Percentiles rank a stretch among this genome's conserved stretches.
Conservation (phyloP, 2,329 filamentous ascomycete species). For the Penicillium sp. region DNA sequence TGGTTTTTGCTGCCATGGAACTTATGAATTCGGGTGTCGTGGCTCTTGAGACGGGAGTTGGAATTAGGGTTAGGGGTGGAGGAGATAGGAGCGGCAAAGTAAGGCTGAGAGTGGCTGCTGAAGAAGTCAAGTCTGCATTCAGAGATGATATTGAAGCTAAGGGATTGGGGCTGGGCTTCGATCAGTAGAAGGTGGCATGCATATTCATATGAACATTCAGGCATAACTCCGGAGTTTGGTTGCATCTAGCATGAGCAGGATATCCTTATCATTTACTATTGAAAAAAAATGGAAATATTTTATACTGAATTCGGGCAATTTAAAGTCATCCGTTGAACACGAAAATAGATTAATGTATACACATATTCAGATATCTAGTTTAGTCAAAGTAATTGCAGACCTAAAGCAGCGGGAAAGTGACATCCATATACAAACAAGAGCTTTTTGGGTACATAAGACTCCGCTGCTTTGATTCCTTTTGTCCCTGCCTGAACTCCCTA, state of each 20-base stretch:
- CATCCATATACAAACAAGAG: neutral
- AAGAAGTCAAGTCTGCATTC: slow-evolving; percentile 84
- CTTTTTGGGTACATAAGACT: neutral
- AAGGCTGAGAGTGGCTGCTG: slow-evolving; percentile 78
- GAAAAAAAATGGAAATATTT: too few relatives aligned
- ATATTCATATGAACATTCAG: neutral
- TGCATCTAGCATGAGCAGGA: neutral
- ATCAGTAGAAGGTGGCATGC: slow-evolving; percentile 20
- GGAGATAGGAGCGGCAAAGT: slow-evolving; percentile 86
- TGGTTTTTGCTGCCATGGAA: slow-evolving; percentile 73
- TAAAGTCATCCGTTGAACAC: neutral
- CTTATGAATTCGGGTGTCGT: slow-evolving; percentile 84
- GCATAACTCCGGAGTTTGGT: neutral
- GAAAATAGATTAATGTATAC: neutral
- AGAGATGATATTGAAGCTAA: slow-evolving; percentile 84
- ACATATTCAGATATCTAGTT: neutral
- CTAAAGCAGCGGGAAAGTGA: neutral
- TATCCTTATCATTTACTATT: too few relatives aligned
- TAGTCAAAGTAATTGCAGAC: neutral
- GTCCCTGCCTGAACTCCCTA: slow-evolving; percentile 8
- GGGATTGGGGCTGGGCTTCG: slow-evolving; percentile 62
- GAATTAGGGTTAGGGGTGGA: slow-evolving; percentile 38
- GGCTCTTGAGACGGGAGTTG: slow-evolving; percentile 61
- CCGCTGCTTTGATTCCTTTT: neutral
- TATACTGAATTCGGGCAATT: neutral